Percentiles rank a stretch among this genome's conserved stretches.
Evolutionary conservation across 768 basidiomycete genomes (phyloP).

Genomic region (Mycena rebaudengoi): DNA sequence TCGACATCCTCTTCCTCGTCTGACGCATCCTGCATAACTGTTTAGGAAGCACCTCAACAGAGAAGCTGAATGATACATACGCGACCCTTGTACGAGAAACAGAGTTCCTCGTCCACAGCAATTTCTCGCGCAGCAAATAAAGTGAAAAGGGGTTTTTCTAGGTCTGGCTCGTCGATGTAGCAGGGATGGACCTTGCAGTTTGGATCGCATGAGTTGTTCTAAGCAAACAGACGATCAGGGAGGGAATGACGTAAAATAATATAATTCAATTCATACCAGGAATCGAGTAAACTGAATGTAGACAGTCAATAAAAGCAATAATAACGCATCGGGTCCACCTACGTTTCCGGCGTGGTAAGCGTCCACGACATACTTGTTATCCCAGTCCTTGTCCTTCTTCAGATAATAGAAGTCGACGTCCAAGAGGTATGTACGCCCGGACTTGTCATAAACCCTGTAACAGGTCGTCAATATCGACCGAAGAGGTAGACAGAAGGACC

Average conservation of each 20-base stretch:
- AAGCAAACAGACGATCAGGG: no score
- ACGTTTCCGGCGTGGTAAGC: constrained; percentile 91
- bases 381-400: constrained; percentile 42
- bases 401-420: constrained; percentile 83
- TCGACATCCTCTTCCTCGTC: neutral
- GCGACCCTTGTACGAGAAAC: constrained; percentile 76
- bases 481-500: constrained; percentile 33
- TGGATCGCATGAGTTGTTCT: constrained; percentile 95
- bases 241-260: neutral
- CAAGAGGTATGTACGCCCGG: constrained; percentile 83
- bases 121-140: constrained; percentile 76
- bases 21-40: neutral
- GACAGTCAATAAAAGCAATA: constrained; percentile 7
- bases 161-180: constrained; percentile 81
- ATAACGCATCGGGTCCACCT: constrained; percentile 36
- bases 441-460: constrained; percentile 73
- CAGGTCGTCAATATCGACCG: constrained; percentile 7
- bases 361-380: constrained; percentile 71
- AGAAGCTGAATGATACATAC: neutral
- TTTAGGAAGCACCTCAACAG: neutral
- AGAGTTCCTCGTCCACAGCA: constrained; percentile 72
- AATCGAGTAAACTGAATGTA: constrained; percentile 87
- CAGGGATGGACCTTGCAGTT: constrained; percentile 78
- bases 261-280: constrained; percentile 55
- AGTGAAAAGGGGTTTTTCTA: constrained; percentile 72